Conservation (phyloP, 208 protist genomes). For the Acanthamoeba polyphaga region DNA sequence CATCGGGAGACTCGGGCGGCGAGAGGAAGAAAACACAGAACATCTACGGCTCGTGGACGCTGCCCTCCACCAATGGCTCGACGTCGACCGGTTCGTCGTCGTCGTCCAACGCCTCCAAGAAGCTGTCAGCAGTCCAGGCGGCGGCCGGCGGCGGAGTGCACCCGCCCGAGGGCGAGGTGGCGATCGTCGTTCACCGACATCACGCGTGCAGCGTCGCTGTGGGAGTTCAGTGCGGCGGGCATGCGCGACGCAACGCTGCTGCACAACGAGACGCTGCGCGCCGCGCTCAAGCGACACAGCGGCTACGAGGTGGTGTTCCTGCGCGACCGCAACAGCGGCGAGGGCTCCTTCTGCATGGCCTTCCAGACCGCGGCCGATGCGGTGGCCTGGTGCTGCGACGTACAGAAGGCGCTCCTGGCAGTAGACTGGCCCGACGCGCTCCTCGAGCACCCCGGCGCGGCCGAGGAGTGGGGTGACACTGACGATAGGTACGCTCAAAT, state of each 20-base stretch:
- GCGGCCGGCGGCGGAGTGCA: not conserved
- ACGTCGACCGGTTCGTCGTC: not conserved
- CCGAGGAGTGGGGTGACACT: conserved; percentile 65
- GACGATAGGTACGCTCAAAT: too few species aligned
- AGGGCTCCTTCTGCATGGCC: conserved; percentile 74
- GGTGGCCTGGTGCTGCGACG: conserved; percentile 14
- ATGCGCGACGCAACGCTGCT: conserved; percentile 34
- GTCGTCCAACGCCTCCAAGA: not conserved
- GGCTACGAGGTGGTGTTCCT: conserved; percentile 73
- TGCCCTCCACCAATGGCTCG: not conserved
- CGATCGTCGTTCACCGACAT: conserved; percentile 60
- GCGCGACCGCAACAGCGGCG: conserved; percentile 45
- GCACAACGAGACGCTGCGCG: conserved; percentile 40
- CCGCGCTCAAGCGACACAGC: not conserved
- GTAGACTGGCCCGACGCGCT: conserved; percentile 29
- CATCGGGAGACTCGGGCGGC: not conserved
- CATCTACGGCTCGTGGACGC: not conserved
- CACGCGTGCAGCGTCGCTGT: not conserved
- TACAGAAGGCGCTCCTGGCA: not conserved
- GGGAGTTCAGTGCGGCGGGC: not conserved
- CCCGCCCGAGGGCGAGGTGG: conserved; percentile 5
- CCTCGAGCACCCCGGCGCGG: conserved; percentile 48
- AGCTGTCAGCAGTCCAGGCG: not conserved
- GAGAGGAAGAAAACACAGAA: not conserved
- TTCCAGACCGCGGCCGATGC: conserved; percentile 59